Evolutionary conservation across 1,139 yeast species (phyloP), one percentile per base, ranked within the genome.

Genomic region (Diutina mesorugosa): DNA sequence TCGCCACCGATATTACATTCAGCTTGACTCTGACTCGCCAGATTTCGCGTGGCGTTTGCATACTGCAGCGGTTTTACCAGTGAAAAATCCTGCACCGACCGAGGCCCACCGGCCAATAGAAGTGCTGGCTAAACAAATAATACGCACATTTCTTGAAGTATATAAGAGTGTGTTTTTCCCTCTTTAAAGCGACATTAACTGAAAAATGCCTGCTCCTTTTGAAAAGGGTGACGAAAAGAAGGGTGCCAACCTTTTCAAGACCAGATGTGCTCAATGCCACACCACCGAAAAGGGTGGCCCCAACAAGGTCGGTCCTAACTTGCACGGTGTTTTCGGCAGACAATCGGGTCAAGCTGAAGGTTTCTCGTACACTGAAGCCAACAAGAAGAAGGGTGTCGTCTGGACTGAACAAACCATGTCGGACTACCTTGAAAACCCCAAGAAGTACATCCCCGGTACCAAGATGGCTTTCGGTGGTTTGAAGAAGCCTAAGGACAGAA

Each of bases 401-500:
- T 93, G 99, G 99, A 66, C 70, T 64, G 95, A 85, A 71, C 93
- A 90, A 72, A 83, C 90, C 74, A 83, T 93, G 87, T 82, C 86
- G 67, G 96, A 88, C 74, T 93, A 93, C 85, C 85, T 93, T 77
- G 96, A 87, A 79, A 95, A 93, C 89, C 99, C 99, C 80, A 93
- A 93, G 96, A 93, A 93, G 82, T 93, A 90, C 81, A 90, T 93
- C 67, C 99, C 99, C 71, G 99, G 99, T 77, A 93, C 98, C 80
- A 93, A 93, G 87, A 93, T 93, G 99, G 99, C 99, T 64, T 93
- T 93, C 70, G 99, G 97, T 80, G 99, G 99, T 79, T 85, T 93
- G 77, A 93, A 93, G 93, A 93, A 93, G 85, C 85, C 91, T 65
- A 93, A 90, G 87, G 99, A 93, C 83, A 90, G 98, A 85, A 88